Evolutionary conservation across 2,329 filamentous ascomycete genomes (phyloP), one percentile per base, ranked within the genome.

Genomic region (Fusarium luffae): DNA sequence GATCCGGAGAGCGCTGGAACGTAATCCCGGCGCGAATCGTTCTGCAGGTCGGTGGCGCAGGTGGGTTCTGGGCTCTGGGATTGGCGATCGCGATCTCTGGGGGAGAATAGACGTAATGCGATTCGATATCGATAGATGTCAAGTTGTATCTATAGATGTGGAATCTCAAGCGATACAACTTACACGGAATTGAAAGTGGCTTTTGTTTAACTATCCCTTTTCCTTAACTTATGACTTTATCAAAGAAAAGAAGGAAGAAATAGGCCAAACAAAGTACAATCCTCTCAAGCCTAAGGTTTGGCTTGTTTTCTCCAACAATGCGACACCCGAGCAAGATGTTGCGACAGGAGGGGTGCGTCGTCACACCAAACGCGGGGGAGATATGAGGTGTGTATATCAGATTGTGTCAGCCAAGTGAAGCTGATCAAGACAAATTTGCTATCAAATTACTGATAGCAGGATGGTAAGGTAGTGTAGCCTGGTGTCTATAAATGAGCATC

Each of bases 31-130:
- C 50, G 56, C 49, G 42, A 61, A 55, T 34, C 13, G 12, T 34
- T 9, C 21, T 37, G 47, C 14, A 18, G 42, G 47, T 44, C 44
- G 27, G 68, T 65, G 64, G 68, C 63, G 47, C 30, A 27, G 34
- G 42, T 43, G 43, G 32, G 19, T 18, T 32, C 34, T 52, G 48
- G 32, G 32, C n/a, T 59, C 63, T 23, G 19, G 56, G 56, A 50
- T 41, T 46, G 47, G 43, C 51, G 54, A 64, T 70, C 58, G 68
- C 54, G 68, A 71, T 71, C 50, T 51, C 34, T 70, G 67, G 67
- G 48, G 66, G 37, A 27, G 34, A 48, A 27, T 37, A 61, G 49
- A 28, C 59, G 50, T 12, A 40, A 66, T 48, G 56, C 28, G 60
- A 57, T 57, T 50, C 13, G 21, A 43, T 25, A 8, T 37, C 18